Percentiles rank a stretch among this genome's conserved stretches.
Conservation (phyloP, 495 filamentous ascomycete species). For the Penicillium pancosmium region DNA sequence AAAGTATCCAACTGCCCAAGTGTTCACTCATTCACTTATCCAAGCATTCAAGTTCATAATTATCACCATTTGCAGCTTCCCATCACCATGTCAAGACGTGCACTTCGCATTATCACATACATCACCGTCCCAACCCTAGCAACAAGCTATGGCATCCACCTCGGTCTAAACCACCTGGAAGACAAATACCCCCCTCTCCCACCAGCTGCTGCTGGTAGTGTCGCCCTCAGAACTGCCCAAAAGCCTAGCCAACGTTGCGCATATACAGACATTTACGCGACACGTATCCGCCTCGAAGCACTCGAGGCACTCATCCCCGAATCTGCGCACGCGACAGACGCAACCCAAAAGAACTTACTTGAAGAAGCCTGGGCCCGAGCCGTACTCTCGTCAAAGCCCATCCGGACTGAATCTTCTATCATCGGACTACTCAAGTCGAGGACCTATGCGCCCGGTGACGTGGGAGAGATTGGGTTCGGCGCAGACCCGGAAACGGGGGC, state of each 20-base stretch:
- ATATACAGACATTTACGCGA: slow-evolving; percentile 37
- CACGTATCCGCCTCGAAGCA: slow-evolving; percentile 26
- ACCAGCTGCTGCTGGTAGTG: slow-evolving; percentile 24
- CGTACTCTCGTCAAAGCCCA: slow-evolving; percentile 20
- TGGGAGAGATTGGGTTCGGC: slow-evolving; percentile 18
- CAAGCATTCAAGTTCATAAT: not conserved
- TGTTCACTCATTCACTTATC: too few species aligned
- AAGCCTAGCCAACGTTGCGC: slow-evolving; percentile 28
- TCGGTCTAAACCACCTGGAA: slow-evolving; percentile 31
- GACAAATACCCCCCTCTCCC: slow-evolving; percentile 32
- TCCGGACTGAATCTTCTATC: slow-evolving; percentile 28
- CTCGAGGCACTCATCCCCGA: slow-evolving; percentile 12
- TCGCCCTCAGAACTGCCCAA: slow-evolving; percentile 17
- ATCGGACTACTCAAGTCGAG: slow-evolving; percentile 20
- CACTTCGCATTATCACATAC: slow-evolving; percentile 17
- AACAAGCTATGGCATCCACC: slow-evolving; percentile 27
- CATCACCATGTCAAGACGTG: slow-evolving; percentile 20
- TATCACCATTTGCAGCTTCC: not conserved
- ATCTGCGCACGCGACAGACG: slow-evolving; percentile 1
- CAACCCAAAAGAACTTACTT: slow-evolving; percentile 13
- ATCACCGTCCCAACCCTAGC: slow-evolving; percentile 20
- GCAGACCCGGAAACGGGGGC: slow-evolving; percentile 2
- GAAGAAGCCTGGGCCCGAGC: slow-evolving; percentile 32
- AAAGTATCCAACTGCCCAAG: too few species aligned
- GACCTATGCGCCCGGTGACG: slow-evolving; percentile 25